Evolutionary conservation across 768 basidiomycete genomes (phyloP).

Genomic region (Amyloporia xantha): DNA sequence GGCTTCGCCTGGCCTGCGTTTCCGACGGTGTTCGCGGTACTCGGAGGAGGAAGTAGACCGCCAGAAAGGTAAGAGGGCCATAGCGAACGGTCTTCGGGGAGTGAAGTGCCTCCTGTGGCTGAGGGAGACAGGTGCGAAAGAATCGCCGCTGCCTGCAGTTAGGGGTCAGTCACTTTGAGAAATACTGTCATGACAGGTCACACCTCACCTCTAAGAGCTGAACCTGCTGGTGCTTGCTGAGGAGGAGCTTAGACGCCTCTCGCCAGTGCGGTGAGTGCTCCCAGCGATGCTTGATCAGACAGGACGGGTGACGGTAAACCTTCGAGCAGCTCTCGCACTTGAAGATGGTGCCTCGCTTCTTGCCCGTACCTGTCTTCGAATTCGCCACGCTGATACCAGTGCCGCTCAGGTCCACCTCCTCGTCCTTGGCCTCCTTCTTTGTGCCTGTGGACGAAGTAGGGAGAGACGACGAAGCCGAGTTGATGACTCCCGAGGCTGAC

Average conservation of each 20-base stretch:
- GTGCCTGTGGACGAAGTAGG: no score
- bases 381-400: slow-evolving; percentile 23
- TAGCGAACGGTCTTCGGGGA: slow-evolving; percentile 90
- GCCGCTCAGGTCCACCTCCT: slow-evolving; percentile 13
- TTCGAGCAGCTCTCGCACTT: slow-evolving; percentile 94
- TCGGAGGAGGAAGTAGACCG: slow-evolving; percentile 55
- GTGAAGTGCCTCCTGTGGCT: slow-evolving; percentile 55
- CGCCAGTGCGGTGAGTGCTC: slow-evolving; percentile 97
- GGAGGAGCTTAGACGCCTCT: slow-evolving; percentile 81
- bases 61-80: slow-evolving; percentile 85
- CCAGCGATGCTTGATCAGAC: slow-evolving; percentile 97
- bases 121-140: slow-evolving; percentile 79
- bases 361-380: slow-evolving; percentile 36
- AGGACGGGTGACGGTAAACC: slow-evolving; percentile 92
- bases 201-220: slow-evolving; percentile 82
- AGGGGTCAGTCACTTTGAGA: no score
- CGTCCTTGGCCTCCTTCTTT: slow-evolving; percentile 12
- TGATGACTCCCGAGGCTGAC: slow-evolving; percentile 15
- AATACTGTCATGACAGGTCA: neutral
- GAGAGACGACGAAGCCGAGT: slow-evolving; percentile 9
- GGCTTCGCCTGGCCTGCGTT: slow-evolving; percentile 9
- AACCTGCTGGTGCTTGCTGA: slow-evolving; percentile 96
- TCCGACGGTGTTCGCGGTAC: slow-evolving; percentile 12
- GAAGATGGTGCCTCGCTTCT: slow-evolving; percentile 82
- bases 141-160: slow-evolving; percentile 85